Conservation (phyloP, 495 filamentous ascomycete genomes). For the Hypoxylon lienhwacheense region DNA sequence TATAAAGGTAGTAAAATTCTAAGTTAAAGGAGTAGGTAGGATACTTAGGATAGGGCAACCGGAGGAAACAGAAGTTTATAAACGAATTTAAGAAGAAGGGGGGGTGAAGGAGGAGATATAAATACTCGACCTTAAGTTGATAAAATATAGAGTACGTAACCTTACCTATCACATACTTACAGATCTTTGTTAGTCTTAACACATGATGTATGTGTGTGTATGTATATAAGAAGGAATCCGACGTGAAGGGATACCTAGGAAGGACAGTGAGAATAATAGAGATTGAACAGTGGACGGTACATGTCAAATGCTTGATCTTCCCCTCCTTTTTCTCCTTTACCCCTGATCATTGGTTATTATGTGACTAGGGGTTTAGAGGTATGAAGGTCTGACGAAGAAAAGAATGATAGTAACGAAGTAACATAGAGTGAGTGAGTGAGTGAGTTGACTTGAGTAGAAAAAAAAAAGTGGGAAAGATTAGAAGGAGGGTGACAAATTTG, state of each 20-base stretch:
- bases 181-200: conserved; percentile 10
- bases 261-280: too few species aligned
- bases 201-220: too few species aligned
- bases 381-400: not conserved
- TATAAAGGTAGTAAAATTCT: conserved; percentile 10
- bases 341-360: too few species aligned
- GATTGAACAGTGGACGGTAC: too few species aligned
- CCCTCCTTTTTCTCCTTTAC: too few species aligned
- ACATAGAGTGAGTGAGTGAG: not conserved
- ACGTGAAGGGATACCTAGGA: too few species aligned
- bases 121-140: conserved; percentile 31
- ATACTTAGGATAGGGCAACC: conserved; percentile 22
- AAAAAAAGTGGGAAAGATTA: not conserved
- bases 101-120: conserved; percentile 23
- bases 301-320: too few species aligned
- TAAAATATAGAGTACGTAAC: too few species aligned
- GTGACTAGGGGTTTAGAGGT: not conserved
- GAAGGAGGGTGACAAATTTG: not conserved
- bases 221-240: too few species aligned
- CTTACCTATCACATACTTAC: too few species aligned
- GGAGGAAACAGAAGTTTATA: conserved; percentile 12
- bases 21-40: not conserved
- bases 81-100: conserved; percentile 3
- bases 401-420: conserved; percentile 1
- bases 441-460: not conserved